These are phyloP conservation scores for Ceratocystis colombiana DNA, from an alignment of 2,329 filamentous ascomycete genomes.

Conservation along the genomic window DNA sequence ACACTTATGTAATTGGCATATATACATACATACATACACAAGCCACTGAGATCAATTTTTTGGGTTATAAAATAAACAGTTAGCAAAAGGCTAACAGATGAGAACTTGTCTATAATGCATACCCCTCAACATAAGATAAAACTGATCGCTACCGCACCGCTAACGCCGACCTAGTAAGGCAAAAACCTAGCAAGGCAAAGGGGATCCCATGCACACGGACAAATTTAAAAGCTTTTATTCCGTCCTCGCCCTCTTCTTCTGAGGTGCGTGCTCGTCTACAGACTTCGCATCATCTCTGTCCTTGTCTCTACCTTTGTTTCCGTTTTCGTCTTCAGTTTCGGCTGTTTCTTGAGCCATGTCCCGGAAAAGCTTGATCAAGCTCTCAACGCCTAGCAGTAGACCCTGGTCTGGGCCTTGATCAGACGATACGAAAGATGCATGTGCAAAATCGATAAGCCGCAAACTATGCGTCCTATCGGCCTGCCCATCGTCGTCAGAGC, in stretches of 20 bases:
- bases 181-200: background rate
- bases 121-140: constrained; percentile 5
- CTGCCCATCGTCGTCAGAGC: constrained; percentile 43
- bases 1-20: background rate
- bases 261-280: background rate
- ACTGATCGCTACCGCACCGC: background rate
- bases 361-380: constrained; percentile 59
- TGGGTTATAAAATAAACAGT: background rate
- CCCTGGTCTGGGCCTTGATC: constrained; percentile 75
- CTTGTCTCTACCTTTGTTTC: background rate
- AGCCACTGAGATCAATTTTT: background rate
- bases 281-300: background rate
- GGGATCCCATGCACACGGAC: constrained; percentile 1
- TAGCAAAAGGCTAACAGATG: background rate
- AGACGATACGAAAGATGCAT: constrained; percentile 73
- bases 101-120: constrained; percentile 1
- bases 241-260: constrained; percentile 12
- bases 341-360: constrained; percentile 41
- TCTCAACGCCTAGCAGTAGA: constrained; percentile 61
- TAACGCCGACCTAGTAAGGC: constrained; percentile 1
- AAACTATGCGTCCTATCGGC: constrained; percentile 55
- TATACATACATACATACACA: background rate
- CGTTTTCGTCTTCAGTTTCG: background rate
- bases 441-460: constrained; percentile 94
- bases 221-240: constrained; percentile 16